Base-by-base conservation (phyloP, 306 rosid genomes). In the Abrus pulchellus region DNA sequence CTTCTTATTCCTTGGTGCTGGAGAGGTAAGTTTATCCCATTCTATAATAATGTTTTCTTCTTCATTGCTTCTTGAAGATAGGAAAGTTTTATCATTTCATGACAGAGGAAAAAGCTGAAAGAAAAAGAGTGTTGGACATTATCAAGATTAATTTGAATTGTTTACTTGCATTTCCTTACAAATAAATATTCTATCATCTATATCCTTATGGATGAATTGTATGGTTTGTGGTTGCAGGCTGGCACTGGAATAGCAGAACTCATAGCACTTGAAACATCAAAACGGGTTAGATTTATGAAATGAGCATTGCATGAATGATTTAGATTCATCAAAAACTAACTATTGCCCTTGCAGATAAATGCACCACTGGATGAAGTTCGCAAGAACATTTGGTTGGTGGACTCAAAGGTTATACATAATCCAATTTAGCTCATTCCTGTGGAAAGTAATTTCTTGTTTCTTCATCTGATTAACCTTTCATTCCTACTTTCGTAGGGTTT, bases 161-260 rank as follows among this genome's bases (percentile, higher is more conserved):
- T 76, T 49, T 44, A 11, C 67, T 84, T 38, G 68, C 54, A 3
- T 43, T 61, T 13, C 56, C 27, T 44, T 60, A 11, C 52, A 27
- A 32, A 13, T 8, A 33, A 67, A 65, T 47, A 13, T 5, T 64
- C 30, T 14, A 34, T 76, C 27, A 29, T 14, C 68, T 72, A 9
- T 68, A 50, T 76, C 55, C 59, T 73, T 77, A 67, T 63, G 76
- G 78, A 74, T 82, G 66, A 79, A 74, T 82, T 71, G 20, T 28
- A 13, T 90, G 83, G 67, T 80, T 72, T 85, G 75, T 86, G 85
- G 77, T 77, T 76, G 74, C 92, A 96, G 99, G 99, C 98, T n/a
- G 99, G 99, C 76, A 96, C 98, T 30, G 98, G 99, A 83, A 96
- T 96, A 77, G 99, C 99, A 30, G 97, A 88, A 82, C 97, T 96